Evolutionary conservation across 2,329 filamentous ascomycete genomes (phyloP), one percentile per base, ranked within the genome.

Genomic region (Dissoconium aciculare): DNA sequence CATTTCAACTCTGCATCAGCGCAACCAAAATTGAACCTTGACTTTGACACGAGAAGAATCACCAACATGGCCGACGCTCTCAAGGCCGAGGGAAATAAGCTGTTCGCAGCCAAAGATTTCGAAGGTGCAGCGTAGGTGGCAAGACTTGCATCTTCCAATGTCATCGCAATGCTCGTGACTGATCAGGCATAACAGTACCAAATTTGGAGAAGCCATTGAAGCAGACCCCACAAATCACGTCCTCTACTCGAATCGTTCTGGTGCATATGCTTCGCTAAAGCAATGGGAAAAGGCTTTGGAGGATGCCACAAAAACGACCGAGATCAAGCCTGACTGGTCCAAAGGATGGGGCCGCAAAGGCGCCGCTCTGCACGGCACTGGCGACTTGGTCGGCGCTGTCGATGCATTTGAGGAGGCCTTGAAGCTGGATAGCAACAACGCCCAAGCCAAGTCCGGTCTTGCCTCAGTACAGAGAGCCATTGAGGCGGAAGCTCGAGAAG

Each of bases 81-180:
- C 51, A 98, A 98, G 69, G 83, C 85, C 52, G 78, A 89, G 56
- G 89, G 87, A 66, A 98, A 98, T 69, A 92, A 92, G 68, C 85
- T 91, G 60, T 98, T 98, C 60, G 78, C 83, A 44, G 84, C 82
- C 40, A 95, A 95, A 71, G 84, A 95, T 61, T 98, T 93, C 58
- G 71, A 84, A 51, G 83, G 87, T 57, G 89, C 89, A 53, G 74
- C 93, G 87, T 95, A 71, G 61, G 82, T 74, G 25, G 27, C 13
- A 33, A 15, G 11, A 10, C 25, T 10, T 5, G 12, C 5, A n/a
- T 13, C 5, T n/a, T 13, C 14, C 13, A 27, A 12, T 11, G 11
- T n/a, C 17, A 15, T 19, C 16, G 13, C 5, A 24, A 5, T 13
- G 10, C 8, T 11, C 5, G 11, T 38, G 28, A 21, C 35, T 43